These are phyloP conservation scores for Diplotaxis tenuifolia DNA, from an alignment of 345 rosid species.

Conservation along the genomic window DNA sequence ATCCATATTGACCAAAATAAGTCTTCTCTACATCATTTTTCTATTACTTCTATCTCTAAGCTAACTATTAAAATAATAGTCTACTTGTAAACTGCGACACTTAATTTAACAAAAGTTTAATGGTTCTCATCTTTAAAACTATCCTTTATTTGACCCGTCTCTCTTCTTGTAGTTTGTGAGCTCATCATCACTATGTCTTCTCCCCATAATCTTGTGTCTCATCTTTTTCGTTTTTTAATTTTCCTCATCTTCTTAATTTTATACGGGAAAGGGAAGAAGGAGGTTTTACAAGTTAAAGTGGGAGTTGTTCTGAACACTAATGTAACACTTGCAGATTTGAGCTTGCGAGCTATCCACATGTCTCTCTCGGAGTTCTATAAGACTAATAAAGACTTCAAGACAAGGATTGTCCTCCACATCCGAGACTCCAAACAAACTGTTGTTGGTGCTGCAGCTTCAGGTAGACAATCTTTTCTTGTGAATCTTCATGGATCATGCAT, in stretches of 20 bases:
- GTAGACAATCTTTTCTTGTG: conserved; percentile 12
- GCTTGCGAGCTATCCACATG: conserved; percentile 29
- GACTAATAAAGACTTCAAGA: conserved; percentile 15
- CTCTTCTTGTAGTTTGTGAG: background rate
- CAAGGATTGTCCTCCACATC: conserved; percentile 28
- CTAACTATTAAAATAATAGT: background rate
- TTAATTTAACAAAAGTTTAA: background rate
- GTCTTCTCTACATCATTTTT: background rate
- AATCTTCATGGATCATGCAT: background rate
- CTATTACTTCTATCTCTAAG: background rate
- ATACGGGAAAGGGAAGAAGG: conserved; percentile 20
- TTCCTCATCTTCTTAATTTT: background rate
- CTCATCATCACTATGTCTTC: conserved; percentile 10
- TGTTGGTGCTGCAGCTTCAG: conserved; percentile 44
- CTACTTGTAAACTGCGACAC: conserved; percentile 16
- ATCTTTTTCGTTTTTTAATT: background rate
- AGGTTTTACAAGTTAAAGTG: conserved; percentile 29
- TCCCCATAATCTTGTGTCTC: background rate
- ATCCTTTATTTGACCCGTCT: background rate
- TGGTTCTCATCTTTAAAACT: background rate
- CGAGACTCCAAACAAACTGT: conserved; percentile 33
- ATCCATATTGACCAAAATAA: conserved; percentile 13
- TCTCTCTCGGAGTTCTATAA: conserved; percentile 37
- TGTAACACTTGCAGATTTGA: conserved; percentile 14
- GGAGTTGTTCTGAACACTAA: conserved; percentile 40